Base-by-base conservation (phyloP, 371 early-diverging fungal genomes). In the Quaeritorhiza haematococci region DNA sequence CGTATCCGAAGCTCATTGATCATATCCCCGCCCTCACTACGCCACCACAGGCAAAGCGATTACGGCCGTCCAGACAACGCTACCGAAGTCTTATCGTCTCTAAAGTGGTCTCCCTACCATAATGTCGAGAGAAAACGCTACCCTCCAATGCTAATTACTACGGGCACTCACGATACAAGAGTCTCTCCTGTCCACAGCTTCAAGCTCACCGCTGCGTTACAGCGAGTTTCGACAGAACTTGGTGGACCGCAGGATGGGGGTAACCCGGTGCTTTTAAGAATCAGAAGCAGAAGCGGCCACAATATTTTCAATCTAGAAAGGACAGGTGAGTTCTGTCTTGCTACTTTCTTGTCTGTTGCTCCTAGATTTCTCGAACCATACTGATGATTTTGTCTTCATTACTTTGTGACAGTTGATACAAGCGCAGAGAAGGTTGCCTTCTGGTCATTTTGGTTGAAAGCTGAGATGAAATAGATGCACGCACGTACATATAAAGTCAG, bases 101-200 rank as follows among this genome's bases (percentile, higher is more conserved):
- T 49, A 28, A 51, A 54, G 24, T 63, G 58, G 59, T 17, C 55
- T 19, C 64, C 64, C 23, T 55, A 58, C 27, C 28, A 58, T 46
- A 59, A 48, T 23, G 59, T 55, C 7, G 19, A 38, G 13, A 13
- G 13, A 38, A 43, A 53, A 32, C 49, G 46, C 8, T 47, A 47
- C 19, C 48, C 48, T 10, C 68, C 70, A 17, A 55, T 76, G 1
- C 53, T 76, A 63, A 54, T 76, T 19, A 46, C 49, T 8, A 73
- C 76, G 2, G 70, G 70, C 19, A 69, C 68, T 32, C 73, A 73
- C 56, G 76, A 76, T 49, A 71, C 70, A 34, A 62, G 76, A 17
- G 76, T 76, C 28, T 23, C 38, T n/a, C 64, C 64, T 3, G 32
- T 57, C 27, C 64, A 63, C 28, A 45, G 46, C n/a, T 59, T 24